Conservation (phyloP, 306 rosid species). For the Fragaria nilgerrensis region DNA sequence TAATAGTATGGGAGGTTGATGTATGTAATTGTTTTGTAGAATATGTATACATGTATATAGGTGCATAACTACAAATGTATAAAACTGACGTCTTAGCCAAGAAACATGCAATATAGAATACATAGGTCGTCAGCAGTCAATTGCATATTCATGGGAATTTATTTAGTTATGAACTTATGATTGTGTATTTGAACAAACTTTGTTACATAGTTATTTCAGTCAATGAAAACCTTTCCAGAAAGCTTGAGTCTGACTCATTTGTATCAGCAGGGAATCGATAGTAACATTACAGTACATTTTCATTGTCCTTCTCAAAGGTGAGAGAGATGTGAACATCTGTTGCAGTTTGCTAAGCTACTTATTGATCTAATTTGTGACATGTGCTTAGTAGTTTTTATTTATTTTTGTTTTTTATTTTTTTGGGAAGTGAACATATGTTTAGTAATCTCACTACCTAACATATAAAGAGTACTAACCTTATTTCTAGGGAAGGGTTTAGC, state of each 20-base stretch:
- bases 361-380: neutral
- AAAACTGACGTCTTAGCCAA: neutral
- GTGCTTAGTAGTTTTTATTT: neutral
- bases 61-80: neutral
- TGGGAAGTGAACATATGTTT: no score
- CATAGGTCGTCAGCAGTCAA: neutral
- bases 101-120: neutral
- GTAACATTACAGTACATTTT: neutral
- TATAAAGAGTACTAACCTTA: no score
- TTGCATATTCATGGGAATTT: neutral
- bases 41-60: neutral
- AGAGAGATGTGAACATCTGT: neutral
- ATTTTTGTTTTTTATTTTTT: no score
- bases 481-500: neutral
- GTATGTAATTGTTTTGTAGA: slow-evolving; percentile 1
- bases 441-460: neutral
- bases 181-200: neutral
- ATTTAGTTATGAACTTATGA: neutral
- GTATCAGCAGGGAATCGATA: neutral
- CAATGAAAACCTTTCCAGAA: neutral
- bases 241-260: neutral
- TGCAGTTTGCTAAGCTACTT: neutral
- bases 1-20: slow-evolving; percentile 67
- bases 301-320: neutral
- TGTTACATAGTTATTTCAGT: neutral